Base-by-base conservation (phyloP, 345 rosid genomes). In the Syzygium aromaticum region DNA sequence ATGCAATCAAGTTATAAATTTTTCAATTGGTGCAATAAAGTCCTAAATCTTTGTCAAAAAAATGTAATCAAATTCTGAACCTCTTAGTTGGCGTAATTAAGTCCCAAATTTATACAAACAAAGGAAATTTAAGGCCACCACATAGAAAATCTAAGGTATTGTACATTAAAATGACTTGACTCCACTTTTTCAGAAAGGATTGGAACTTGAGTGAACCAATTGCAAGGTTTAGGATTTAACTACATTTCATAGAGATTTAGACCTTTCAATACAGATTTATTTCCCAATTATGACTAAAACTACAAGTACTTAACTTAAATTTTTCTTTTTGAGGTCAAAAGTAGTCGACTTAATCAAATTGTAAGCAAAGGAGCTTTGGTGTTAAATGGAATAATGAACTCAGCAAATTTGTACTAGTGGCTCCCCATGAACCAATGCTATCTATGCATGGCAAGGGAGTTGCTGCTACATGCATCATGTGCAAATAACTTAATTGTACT, bases 81-180 rank as follows among this genome's bases (percentile, higher is more conserved):
- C 30, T 25, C 1, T 2, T 0, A 2, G 0, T 0, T 57, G 63
- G 28, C n/a, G 0, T 57, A 0, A 11, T 25, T 57, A 2, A 57
- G 28, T 25, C 5, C 1, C 63, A 57, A 57, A 11, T 57, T 11
- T 11, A 11, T 22, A 25, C 7, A 25, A 23, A 25, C 7, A 57
- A 11, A 0, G 0, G 28, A 5, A 57, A 0, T 11, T 4, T 57
- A 25, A 57, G 28, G 14, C 1, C 2, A 25, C 3, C 3, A 25
- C 28, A 0, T 25, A 57, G 0, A 57, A 3, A 57, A 25, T 57
- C 28, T 11, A 57, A 23, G 63, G 13, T 10, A 4, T 10, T 57
- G n/a, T 57, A 11, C 15, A 0, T 13, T 57, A 57, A 57, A 57
- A 57, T 5, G 0, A 25, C 15, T 57, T 25, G 28, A 57, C 0